Evolutionary conservation across 495 filamentous ascomycete genomes (phyloP).

Genomic region (Neurospora sp.): DNA sequence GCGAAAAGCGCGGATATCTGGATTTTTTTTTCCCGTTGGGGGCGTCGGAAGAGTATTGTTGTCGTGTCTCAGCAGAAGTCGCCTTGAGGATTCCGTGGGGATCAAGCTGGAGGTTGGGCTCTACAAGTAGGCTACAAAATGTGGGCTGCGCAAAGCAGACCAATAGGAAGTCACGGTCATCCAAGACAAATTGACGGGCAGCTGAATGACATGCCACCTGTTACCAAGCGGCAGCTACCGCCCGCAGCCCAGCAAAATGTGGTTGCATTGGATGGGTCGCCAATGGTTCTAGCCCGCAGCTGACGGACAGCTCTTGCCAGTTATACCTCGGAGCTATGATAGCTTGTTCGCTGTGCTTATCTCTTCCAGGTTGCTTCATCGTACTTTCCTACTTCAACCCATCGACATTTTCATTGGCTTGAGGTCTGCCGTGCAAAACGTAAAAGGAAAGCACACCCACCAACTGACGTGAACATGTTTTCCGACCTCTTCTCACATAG

Average conservation of each 20-base stretch:
- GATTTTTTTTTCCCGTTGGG: not conserved
- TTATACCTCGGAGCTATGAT: not conserved
- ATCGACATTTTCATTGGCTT: too few species aligned
- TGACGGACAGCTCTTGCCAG: not conserved
- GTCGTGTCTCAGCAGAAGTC: not conserved
- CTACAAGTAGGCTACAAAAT: not conserved
- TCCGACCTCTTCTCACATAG: too few species aligned
- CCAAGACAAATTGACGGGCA: not conserved
- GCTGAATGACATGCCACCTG: not conserved
- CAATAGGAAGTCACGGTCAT: not conserved
- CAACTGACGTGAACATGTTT: too few species aligned
- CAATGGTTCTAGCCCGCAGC: not conserved
- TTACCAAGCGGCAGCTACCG: not conserved
- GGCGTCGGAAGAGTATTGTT: not conserved
- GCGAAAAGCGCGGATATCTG: not conserved
- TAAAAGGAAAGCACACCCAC: too few species aligned
- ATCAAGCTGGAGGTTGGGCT: not conserved
- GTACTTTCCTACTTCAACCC: too few species aligned
- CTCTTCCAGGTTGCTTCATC: too few species aligned
- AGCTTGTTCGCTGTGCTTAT: too few species aligned
- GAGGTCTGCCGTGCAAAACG: too few species aligned
- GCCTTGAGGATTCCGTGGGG: not conserved
- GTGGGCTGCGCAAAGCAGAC: not conserved
- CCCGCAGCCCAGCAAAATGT: not conserved
- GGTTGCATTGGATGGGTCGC: not conserved